phyloP scores from a whole-genome alignment of 1,284 basidiomycete species.

The Trichosporon sp. region DNA sequence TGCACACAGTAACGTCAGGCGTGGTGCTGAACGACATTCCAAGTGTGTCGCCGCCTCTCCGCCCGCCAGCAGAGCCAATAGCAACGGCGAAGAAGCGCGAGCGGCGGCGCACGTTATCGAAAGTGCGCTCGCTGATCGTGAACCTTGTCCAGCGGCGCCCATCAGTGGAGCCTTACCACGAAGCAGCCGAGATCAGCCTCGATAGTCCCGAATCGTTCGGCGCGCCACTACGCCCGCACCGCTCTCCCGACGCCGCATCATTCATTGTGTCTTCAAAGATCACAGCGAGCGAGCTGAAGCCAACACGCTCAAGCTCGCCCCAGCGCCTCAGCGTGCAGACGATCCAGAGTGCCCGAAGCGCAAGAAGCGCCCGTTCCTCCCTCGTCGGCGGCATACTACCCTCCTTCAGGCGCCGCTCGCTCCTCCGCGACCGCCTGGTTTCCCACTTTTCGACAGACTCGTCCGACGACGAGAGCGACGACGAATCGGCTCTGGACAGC shows the following conservation, averaged over 20 bases:
- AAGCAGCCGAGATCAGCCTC: background rate
- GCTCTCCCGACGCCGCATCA: slow-evolving; percentile 28
- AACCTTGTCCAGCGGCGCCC: slow-evolving; percentile 9
- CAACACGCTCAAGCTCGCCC: slow-evolving; percentile 12
- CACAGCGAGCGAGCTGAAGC: slow-evolving; percentile 6
- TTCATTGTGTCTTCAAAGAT: slow-evolving; percentile 21
- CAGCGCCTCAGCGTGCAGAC: slow-evolving; percentile 2
- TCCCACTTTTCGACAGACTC: slow-evolving; percentile 6
- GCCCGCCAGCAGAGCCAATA: background rate
- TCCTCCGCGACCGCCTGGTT: slow-evolving; percentile 6
- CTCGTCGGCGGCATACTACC: background rate
- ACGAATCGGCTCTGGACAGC: too few species aligned
- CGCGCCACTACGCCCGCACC: slow-evolving; percentile 26
- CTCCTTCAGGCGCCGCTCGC: background rate
- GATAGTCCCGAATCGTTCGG: background rate
- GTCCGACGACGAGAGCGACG: background rate
- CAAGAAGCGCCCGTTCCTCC: background rate
- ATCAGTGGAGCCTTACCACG: background rate
- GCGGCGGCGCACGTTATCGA: slow-evolving; percentile 26
- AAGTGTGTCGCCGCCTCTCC: background rate
- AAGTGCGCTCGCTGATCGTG: slow-evolving; percentile 25
- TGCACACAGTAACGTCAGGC: background rate
- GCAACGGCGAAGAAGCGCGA: background rate
- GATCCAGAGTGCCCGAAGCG: background rate
- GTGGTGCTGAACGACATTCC: background rate